A percentile compares a stretch with the other conserved stretches of the same genome.
These are phyloP conservation scores for Talaromyces adpressus DNA, from an alignment of 495 filamentous ascomycete species.

Conservation along the genomic window DNA sequence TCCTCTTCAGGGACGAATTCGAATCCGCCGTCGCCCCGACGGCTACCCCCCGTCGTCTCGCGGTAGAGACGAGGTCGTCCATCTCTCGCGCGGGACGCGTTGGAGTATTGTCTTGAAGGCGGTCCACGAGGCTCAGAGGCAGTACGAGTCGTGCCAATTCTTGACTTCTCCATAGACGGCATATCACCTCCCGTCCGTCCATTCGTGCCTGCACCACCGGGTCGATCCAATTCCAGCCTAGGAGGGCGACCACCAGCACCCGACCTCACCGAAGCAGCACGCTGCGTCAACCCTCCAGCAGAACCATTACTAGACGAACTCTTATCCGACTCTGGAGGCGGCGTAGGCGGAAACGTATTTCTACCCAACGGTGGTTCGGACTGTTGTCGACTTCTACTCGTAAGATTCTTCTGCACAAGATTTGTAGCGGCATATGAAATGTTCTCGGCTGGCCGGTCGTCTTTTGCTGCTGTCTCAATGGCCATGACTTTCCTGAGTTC, in stretches of 20 bases:
- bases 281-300: conserved; percentile 15
- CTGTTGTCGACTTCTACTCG: conserved; percentile 69
- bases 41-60: conserved; percentile 21
- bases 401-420: conserved; percentile 76
- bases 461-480: conserved; percentile 34
- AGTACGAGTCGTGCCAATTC: conserved; percentile 46
- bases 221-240: conserved; percentile 32
- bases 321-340: conserved; percentile 78
- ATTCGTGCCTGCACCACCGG: conserved; percentile 20
- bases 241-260: conserved; percentile 28
- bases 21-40: conserved; percentile 25
- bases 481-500: conserved; percentile 56
- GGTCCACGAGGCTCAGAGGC: conserved; percentile 48
- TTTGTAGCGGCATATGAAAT: conserved; percentile 88
- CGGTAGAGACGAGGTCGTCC: conserved; percentile 10
- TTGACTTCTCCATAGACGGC: conserved; percentile 27
- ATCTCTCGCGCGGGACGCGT: conserved; percentile 4
- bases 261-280: conserved; percentile 26
- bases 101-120: conserved; percentile 17
- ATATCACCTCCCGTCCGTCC: conserved; percentile 17
- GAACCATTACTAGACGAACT: conserved; percentile 17
- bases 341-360: conserved; percentile 91
- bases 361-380: conserved; percentile 78
- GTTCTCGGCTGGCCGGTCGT: conserved; percentile 71
- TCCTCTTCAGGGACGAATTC: conserved; percentile 40